Conservation (phyloP, 2,329 filamentous ascomycete species). For the Sporothrix pallida region DNA sequence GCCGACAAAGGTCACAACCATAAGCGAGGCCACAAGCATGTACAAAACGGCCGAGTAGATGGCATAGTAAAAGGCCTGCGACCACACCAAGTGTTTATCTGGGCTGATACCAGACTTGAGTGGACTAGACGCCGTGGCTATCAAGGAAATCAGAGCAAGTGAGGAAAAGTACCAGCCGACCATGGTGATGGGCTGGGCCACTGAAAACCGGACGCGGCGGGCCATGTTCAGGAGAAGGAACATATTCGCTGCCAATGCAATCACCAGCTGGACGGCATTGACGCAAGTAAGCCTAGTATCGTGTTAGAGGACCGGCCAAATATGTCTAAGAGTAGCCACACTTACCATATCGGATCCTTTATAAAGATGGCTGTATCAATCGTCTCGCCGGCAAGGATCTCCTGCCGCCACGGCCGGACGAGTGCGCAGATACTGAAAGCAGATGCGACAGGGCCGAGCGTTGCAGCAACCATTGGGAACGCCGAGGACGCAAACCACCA, state of each 20-base stretch:
- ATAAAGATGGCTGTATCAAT: slow-evolving; percentile 60
- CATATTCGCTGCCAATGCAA: slow-evolving; percentile 78
- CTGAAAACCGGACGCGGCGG: slow-evolving; percentile 74
- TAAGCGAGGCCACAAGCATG: slow-evolving; percentile 75
- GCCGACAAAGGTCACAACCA: slow-evolving; percentile 80
- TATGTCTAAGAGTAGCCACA: too few relatives aligned
- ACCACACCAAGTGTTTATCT: slow-evolving; percentile 64
- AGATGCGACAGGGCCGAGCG: slow-evolving; percentile 84
- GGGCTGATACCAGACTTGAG: slow-evolving; percentile 48
- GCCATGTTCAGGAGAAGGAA: slow-evolving; percentile 90
- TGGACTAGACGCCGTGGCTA: slow-evolving; percentile 67
- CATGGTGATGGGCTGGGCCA: slow-evolving; percentile 85
- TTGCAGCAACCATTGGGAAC: slow-evolving; percentile 81
- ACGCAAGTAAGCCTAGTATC: slow-evolving; percentile 64
- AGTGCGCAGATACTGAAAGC: slow-evolving; percentile 86
- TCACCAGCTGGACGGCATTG: slow-evolving; percentile 77
- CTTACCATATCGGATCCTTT: slow-evolving; percentile 72
- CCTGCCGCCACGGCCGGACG: slow-evolving; percentile 77
- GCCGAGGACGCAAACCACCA: slow-evolving; percentile 70
- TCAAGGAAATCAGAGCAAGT: slow-evolving; percentile 69
- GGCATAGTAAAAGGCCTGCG: slow-evolving; percentile 86
- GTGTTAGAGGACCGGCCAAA: too few relatives aligned
- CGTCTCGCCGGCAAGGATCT: slow-evolving; percentile 54
- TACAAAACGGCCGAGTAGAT: slow-evolving; percentile 81
- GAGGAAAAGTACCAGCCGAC: slow-evolving; percentile 74